Percentiles rank a stretch among this genome's conserved stretches.
phyloP scores from a whole-genome alignment of 2,329 filamentous ascomycete genomes.

The Paraconiothyrium sp. region DNA sequence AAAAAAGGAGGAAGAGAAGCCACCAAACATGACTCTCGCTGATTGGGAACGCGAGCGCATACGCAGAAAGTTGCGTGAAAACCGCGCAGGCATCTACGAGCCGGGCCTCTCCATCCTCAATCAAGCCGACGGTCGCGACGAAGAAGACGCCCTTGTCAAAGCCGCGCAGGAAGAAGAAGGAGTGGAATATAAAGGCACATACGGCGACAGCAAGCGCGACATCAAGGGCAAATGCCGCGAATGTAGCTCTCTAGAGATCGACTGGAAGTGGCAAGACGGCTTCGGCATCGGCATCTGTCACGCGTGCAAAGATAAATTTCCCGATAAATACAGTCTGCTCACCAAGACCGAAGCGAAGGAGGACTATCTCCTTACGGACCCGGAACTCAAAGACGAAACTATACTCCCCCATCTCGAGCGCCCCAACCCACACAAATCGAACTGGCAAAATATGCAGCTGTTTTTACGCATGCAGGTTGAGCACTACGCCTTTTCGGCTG shows the following conservation, averaged over 20 bases:
- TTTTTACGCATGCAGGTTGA: slow-evolving; percentile 95
- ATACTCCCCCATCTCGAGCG: slow-evolving; percentile 86
- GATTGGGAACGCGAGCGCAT: slow-evolving; percentile 92
- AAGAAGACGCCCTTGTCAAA: slow-evolving; percentile 37
- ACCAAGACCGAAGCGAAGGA: slow-evolving; percentile 97
- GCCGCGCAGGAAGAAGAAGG: slow-evolving; percentile 50
- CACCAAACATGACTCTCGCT: slow-evolving; percentile 84
- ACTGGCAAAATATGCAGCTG: slow-evolving; percentile 99
- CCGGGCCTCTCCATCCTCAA: slow-evolving; percentile 80
- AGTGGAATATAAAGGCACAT: slow-evolving; percentile 44
- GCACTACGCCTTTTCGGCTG: slow-evolving; percentile 81
- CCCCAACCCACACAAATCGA: slow-evolving; percentile 93
- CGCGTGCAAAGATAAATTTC: slow-evolving; percentile 85
- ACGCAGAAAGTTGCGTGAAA: slow-evolving; percentile 74
- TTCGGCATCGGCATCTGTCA: slow-evolving; percentile 80
- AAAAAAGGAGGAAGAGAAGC: slow-evolving; percentile 69
- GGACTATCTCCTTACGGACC: slow-evolving; percentile 94
- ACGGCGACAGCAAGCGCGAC: slow-evolving; percentile 45
- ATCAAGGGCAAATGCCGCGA: slow-evolving; percentile 80
- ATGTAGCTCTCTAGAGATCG: slow-evolving; percentile 85
- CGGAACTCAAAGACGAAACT: slow-evolving; percentile 88
- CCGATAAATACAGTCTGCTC: slow-evolving; percentile 92
- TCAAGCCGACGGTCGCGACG: slow-evolving; percentile 55
- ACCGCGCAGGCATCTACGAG: slow-evolving; percentile 85
- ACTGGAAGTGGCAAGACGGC: slow-evolving; percentile 92